A percentile compares a stretch with the other conserved stretches of the same genome.
Conservation (phyloP, 148 eudicot species). For the Nepenthes gracilis region DNA sequence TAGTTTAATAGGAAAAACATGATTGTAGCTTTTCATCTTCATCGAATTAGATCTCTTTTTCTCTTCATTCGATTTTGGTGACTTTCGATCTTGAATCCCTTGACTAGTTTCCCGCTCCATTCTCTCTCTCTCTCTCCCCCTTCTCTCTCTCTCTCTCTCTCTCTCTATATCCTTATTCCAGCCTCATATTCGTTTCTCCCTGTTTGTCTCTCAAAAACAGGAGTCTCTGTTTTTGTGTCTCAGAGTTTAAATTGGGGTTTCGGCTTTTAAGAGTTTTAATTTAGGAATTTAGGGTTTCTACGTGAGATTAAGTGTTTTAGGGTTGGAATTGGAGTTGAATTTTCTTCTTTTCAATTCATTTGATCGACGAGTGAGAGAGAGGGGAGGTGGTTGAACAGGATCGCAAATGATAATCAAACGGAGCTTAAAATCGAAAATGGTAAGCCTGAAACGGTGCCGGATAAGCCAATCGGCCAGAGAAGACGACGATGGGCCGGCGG, state of each 20-base stretch:
- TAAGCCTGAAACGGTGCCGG: conserved; percentile 70
- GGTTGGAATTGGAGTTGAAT: too few relatives aligned
- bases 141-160: not conserved
- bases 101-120: too few relatives aligned
- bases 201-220: not conserved
- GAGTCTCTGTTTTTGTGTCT: not conserved
- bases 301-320: too few relatives aligned
- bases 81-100: too few relatives aligned
- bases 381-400: not conserved
- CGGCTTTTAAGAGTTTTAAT: conserved; percentile 11
- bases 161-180: not conserved
- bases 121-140: not conserved
- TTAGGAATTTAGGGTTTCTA: conserved; percentile 12
- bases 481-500: conserved; percentile 32
- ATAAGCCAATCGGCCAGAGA: conserved; percentile 33
- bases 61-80: too few relatives aligned
- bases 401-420: conserved; percentile 78
- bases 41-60: too few relatives aligned
- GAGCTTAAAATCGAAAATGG: conserved; percentile 87
- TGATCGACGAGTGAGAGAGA: not conserved
- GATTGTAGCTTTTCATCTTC: too few relatives aligned
- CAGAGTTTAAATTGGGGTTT: not conserved
- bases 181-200: not conserved
- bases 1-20: too few relatives aligned
- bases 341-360: not conserved